Base-by-base conservation (phyloP, 345 rosid species). In the Salix koriyanagi region DNA sequence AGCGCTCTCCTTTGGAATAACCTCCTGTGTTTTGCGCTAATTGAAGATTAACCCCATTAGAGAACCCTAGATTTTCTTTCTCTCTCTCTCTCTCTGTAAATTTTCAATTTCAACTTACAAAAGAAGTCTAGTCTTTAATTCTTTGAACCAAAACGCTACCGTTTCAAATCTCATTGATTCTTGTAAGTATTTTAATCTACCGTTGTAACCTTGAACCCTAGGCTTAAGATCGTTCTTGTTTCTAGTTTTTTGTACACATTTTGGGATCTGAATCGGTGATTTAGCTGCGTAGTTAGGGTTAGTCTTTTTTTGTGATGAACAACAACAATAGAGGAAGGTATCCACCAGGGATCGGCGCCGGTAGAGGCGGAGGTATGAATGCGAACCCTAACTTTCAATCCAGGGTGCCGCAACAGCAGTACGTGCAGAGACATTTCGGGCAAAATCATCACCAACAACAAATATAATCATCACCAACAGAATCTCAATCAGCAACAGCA, bases 291-390 rank as follows among this genome's bases (percentile, higher is more conserved):
- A 61, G 86, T 85, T 79, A 82, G 87, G 86, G 75, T 73, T 72
- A 74, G 82, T 81, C 77, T 62, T 54, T 62, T 42, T 62, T 64
- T 12, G 86, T 65, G 88, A 93, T 90, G 96, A 90, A 90, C 81
- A 71, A 65, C 71, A 75, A 82, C 71, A 90, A 80, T 84, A 89
- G 98, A 90, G 94, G 89, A 54, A 72, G 81, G 78, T 77, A 77
- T 50, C 85, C 85, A 56, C 85, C 85, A 25, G 85, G 85, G 54
- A 82, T 82, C 34, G 82, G 82, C 26, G 77, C 62, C 14, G 85
- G 79, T 4, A 75, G 85, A 42, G 94, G 93, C 44, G 93, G 94
- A 48, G 86, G 85, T 26, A 80, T 86, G 83, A 85, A 82, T 64
- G 68, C 86, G 37, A 89, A 86, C 75, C 84, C 85, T 34, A 79